Conservation (phyloP, 2,329 filamentous ascomycete species). For the Mollisiaceae sp. region DNA sequence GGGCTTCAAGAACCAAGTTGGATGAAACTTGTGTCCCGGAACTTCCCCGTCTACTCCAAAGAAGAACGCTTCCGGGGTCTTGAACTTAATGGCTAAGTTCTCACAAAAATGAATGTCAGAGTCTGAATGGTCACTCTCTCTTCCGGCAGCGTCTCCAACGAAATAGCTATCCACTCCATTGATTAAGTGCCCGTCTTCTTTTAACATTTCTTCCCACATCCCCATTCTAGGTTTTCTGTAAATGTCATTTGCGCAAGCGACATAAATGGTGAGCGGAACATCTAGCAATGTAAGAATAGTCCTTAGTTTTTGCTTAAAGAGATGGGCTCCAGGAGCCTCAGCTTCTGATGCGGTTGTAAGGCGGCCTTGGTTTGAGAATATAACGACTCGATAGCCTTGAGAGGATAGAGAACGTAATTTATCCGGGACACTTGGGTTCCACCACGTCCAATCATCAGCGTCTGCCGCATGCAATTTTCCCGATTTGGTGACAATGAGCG, state of each 20-base stretch:
- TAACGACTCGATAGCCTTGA: background rate
- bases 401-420: background rate
- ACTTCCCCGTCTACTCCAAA: background rate
- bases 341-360: background rate
- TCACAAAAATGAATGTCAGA: slow-evolving; percentile 9
- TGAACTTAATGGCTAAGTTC: background rate
- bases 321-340: background rate
- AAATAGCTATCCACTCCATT: background rate
- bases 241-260: slow-evolving; percentile 11
- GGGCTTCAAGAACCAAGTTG: background rate
- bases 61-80: slow-evolving; percentile 4
- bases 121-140: slow-evolving; percentile 6
- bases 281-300: background rate
- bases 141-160: slow-evolving; percentile 8
- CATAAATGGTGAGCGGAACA: background rate
- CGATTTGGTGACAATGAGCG: background rate
- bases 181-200: background rate
- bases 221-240: slow-evolving; percentile 9
- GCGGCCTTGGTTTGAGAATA: slow-evolving; percentile 9
- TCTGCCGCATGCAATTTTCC: background rate
- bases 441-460: slow-evolving; percentile 9
- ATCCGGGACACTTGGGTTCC: background rate
- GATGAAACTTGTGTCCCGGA: background rate
- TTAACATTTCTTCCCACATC: slow-evolving; percentile 4
- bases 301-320: slow-evolving; percentile 2